Evolutionary conservation across 495 filamentous ascomycete genomes (phyloP), one percentile per base, ranked within the genome.

Genomic region (Aspergillus olivimuriae): DNA sequence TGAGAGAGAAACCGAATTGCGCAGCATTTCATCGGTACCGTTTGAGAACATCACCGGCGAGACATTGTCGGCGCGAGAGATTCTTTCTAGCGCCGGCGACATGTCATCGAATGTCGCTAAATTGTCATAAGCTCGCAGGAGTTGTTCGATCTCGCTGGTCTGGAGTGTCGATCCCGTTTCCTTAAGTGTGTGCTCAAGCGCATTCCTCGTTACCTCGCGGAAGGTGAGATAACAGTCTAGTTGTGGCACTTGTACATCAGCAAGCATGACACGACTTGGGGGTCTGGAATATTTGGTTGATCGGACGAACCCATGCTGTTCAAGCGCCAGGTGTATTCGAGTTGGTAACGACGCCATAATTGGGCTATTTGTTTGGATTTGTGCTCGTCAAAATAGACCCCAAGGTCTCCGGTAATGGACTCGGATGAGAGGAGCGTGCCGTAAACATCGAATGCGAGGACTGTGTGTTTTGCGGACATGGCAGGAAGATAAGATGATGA

Each of bases 241-340:
- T 42, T 28, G 26, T 11, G 24, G n/a, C 24, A 28, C 6, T 28
- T 28, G 24, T 28, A n/a, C n/a, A n/a, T n/a, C 24, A 28, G 24
- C 11, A 28, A 28, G 11, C 24, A 11, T 28, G 24, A 28, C 5
- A 28, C 26, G 34, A 14, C 46, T 15, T 49, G 23, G 19, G 19
- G 15, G 2, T 22, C 40, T 28, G 30, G 5, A 10, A 12, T 26
- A 31, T n/a, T 17, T 32, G 7, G 20, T 15, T 15, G 12, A 16
- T 30, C 10, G 3, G 9, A 55, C 60, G 33, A 62, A 85, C 86
- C 68, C 85, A 90, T 90, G 75, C 80, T 85, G 52, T 84, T 91
- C 47, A 86, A 59, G 34, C 86, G 64, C 86, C 85, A 92, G 26
- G 86, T 87, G 50, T 90, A 92, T 61, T 89, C 86, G 15, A 94